Conservation (phyloP, 345 rosid genomes). For the Eucalyptus marginata region DNA sequence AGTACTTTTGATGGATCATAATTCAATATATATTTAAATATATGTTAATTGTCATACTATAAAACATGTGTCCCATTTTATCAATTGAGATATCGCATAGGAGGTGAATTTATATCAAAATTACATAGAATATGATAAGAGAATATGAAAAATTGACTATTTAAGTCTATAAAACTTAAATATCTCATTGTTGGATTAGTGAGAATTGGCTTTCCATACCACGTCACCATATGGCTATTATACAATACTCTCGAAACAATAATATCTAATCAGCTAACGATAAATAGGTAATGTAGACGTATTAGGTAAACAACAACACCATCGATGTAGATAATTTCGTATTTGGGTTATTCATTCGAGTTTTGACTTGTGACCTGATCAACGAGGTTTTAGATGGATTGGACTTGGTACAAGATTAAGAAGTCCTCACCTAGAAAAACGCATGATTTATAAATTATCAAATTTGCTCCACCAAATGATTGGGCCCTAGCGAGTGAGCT, state of each 20-base stretch:
- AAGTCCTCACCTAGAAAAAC: not conserved
- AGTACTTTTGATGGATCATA: not conserved
- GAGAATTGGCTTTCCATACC: not conserved
- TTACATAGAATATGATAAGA: not conserved
- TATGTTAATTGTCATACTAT: not conserved
- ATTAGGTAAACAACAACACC: not conserved
- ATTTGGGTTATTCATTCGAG: not conserved
- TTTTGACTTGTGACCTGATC: not conserved
- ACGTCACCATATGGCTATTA: not conserved
- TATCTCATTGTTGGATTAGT: not conserved
- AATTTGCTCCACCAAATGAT: not conserved
- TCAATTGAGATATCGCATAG: not conserved
- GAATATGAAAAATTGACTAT: not conserved
- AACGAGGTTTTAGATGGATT: not conserved
- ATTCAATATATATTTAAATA: not conserved
- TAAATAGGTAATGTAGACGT: not conserved
- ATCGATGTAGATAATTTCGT: not conserved
- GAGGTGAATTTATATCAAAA: not conserved
- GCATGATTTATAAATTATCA: not conserved
- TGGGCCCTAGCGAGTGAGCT: not conserved
- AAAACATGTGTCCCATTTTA: not conserved
- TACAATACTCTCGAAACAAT: not conserved
- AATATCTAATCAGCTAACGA: rapidly evolving
- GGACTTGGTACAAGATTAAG: not conserved
- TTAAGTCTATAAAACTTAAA: not conserved